Conservation (phyloP, 331 rosid genomes). For the Acacia concinna region DNA sequence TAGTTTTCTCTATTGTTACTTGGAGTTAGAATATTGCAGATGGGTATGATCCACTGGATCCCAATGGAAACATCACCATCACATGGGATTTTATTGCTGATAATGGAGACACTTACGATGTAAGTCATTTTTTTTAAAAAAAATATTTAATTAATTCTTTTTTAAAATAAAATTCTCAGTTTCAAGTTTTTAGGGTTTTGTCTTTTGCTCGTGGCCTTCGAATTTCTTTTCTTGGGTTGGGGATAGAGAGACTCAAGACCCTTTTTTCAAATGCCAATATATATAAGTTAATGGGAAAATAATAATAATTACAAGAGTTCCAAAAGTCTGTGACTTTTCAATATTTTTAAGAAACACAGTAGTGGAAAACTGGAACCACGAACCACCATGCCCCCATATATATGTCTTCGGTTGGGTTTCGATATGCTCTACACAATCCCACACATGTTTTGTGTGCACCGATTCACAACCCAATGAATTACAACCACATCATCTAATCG, state of each 20-base stretch:
- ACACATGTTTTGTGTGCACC: background rate
- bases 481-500: slow-evolving; percentile 15
- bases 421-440: background rate
- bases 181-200: background rate
- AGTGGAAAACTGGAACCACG: no score
- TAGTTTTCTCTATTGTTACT: background rate
- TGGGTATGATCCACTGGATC: slow-evolving; percentile 72
- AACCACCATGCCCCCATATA: background rate
- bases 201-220: background rate
- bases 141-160: background rate
- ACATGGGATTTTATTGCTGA: slow-evolving; percentile 63
- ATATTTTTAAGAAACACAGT: slow-evolving; percentile 22
- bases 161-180: background rate
- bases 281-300: background rate
- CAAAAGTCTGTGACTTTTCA: slow-evolving; percentile 27
- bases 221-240: background rate
- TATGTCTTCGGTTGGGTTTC: slow-evolving; percentile 6
- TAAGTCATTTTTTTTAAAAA: slow-evolving; percentile 22
- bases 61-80: slow-evolving; percentile 57
- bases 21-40: slow-evolving; percentile 46
- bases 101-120: slow-evolving; percentile 40
- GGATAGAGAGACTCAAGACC: background rate
- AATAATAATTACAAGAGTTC: background rate
- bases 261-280: background rate
- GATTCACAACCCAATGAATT: background rate